Base-by-base conservation (phyloP, 23 red algal genomes). In the Gracilaria gracilis region DNA sequence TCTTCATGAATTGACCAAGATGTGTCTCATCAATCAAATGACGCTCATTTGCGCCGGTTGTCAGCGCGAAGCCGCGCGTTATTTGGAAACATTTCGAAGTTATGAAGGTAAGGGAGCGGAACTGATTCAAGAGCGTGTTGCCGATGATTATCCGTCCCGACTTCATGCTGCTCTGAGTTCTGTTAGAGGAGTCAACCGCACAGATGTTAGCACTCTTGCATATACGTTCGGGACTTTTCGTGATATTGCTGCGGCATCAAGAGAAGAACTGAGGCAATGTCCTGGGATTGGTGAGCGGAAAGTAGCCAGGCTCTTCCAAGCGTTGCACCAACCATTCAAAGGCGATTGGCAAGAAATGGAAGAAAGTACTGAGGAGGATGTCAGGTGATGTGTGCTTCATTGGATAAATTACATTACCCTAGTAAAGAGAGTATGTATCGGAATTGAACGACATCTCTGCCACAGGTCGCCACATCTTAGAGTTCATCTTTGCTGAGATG, bases 71-170 rank as follows among this genome's bases (percentile, higher is more conserved):
- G 96, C 96, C 0, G 96, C 93, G 34, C 47, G 93, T 31, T 92
- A 92, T 38, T 75, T 95, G 39, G 96, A 98, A 82, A 95, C 88
- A 14, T 90, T 95, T 67, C 67, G 87, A n/a, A 78, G 62, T 44
- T 93, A 92, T 42, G 96, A 98, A 51, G 79, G 83, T 14, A 98
- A 95, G 74, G 77, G 82, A 28, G 75, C 96, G 1, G 93, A 95
- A 23, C 57, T 61, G 15, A 90, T 98, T 59, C 81, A 93, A 61
- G 87, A 81, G 47, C 71, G 90, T 44, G 65, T 84, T 37, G 81
- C 78, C 6, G 71, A 88, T 57, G 83, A 81, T 46, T 93, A 93
- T 57, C 33, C 88, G 7, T 70, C 93, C 16, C 47, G 69, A 37
- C 80, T 95, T 51, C 57, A 84, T 53, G 94, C 89, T 23, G 86